Evolutionary conservation across 2,329 filamentous ascomycete genomes (phyloP), one percentile per base, ranked within the genome.

Genomic region (Rhynchosporium graminicola): DNA sequence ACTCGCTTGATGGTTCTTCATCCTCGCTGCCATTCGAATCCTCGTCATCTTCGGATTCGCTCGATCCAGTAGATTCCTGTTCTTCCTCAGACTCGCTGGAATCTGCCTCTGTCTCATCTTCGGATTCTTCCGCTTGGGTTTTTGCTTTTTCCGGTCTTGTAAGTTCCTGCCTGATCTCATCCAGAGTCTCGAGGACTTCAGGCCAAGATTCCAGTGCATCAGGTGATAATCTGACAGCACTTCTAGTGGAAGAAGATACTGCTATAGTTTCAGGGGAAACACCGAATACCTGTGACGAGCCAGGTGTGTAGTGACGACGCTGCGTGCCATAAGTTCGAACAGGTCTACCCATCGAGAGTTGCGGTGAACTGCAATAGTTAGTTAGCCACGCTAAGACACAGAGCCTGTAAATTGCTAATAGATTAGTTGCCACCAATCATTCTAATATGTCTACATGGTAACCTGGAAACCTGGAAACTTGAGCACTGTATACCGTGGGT

Each of bases 321-420:
- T 52, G 61, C 42, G 45, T 64, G 55, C 62, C 62, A 59, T 64
- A 64, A 1, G 45, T 57, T 3, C 56, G 38, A 13, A 42, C 36
- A 54, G 60, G 43, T 38, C 26, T 57, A 36, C 57, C 57, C 57
- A 59, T 59, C 40, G 50, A 31, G 12, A 42, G 33, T 15, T 28
- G 31, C 28, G 48, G 47, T 28, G 13, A 3, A 52, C 56, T 59
- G 36, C n/a, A 5, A 3, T 9, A 12, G 3, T 26, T n/a, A 13
- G n/a, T 57, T 36, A 57, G 55, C 55, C 7, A 36, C 47, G 7
- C 26, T 26, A 31, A 3, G 8, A 28, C 4, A 43, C 12, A 43
- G 12, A n/a, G 8, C 15, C 4, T 43, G 42, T n/a, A 43, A 43
- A n/a, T 6, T 5, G 42, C 12, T 8, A 43, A n/a, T 15, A n/a